Percentiles rank a stretch among this genome's conserved stretches.
phyloP scores from a whole-genome alignment of 768 basidiomycete species.

The Daedaleopsis sinensis region DNA sequence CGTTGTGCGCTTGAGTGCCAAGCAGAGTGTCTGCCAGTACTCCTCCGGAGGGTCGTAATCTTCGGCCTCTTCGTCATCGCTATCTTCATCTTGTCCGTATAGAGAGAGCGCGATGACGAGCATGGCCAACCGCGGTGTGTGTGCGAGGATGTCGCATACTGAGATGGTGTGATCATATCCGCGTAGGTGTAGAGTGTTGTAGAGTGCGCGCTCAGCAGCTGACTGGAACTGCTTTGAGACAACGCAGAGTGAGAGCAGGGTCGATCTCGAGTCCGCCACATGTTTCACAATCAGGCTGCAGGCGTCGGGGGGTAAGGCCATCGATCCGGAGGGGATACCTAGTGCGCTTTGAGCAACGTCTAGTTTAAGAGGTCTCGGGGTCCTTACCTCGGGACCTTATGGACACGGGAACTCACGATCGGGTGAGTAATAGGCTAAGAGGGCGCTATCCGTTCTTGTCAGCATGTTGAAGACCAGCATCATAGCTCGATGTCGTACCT shows the following conservation, averaged over 20 bases:
- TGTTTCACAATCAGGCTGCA: slow-evolving; percentile 59
- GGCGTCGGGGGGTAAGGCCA: slow-evolving; percentile 63
- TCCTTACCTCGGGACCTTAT: slow-evolving; percentile 1
- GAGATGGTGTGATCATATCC: slow-evolving; percentile 41
- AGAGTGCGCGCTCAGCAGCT: slow-evolving; percentile 60
- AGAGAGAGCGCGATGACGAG: slow-evolving; percentile 61
- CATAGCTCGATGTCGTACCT: neutral
- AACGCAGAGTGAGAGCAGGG: slow-evolving; percentile 58
- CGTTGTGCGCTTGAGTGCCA: slow-evolving; percentile 49
- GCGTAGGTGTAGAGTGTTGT: slow-evolving; percentile 57
- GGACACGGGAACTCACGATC: neutral
- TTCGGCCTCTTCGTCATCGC: slow-evolving; percentile 26
- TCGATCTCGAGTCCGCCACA: slow-evolving; percentile 48
- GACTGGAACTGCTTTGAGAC: slow-evolving; percentile 58
- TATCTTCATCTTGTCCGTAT: slow-evolving; percentile 37
- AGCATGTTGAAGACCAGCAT: neutral
- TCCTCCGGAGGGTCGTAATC: slow-evolving; percentile 33
- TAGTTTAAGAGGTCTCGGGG: neutral
- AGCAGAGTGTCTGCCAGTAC: slow-evolving; percentile 55
- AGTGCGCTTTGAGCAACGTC: neutral
- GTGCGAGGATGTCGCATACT: slow-evolving; percentile 51
- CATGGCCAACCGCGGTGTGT: slow-evolving; percentile 48
- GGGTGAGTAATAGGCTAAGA: neutral
- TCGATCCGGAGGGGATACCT: slow-evolving; percentile 32
- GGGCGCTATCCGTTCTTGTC: neutral